phyloP scores from a whole-genome alignment of 2,329 filamentous ascomycete species.

The Aspergillus ochraceoroseus region DNA sequence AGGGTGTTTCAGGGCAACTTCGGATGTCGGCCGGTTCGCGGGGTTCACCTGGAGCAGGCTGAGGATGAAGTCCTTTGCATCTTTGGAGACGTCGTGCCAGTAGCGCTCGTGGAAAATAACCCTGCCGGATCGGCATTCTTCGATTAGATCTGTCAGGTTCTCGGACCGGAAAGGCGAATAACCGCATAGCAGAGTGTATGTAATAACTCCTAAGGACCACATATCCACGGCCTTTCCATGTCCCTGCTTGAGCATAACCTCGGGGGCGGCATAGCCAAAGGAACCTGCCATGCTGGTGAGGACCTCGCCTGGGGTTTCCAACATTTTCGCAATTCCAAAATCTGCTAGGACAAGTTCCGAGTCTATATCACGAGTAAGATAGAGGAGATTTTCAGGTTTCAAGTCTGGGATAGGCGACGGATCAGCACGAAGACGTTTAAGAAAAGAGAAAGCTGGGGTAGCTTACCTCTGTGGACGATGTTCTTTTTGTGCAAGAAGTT shows the following conservation, averaged over 20 bases:
- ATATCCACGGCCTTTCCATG: slow-evolving; percentile 98
- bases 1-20: slow-evolving; percentile 72
- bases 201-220: slow-evolving; percentile 99
- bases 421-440: background rate
- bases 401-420: slow-evolving; percentile 79
- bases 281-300: slow-evolving; percentile 98
- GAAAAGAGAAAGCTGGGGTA: background rate
- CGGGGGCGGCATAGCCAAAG: slow-evolving; percentile 94
- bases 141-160: slow-evolving; percentile 84
- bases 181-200: slow-evolving; percentile 94
- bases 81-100: slow-evolving; percentile 94
- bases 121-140: slow-evolving; percentile 78
- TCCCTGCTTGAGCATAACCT: slow-evolving; percentile 96
- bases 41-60: slow-evolving; percentile 73
- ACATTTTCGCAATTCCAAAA: slow-evolving; percentile 97
- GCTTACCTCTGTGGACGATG: slow-evolving; percentile 84
- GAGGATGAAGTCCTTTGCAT: slow-evolving; percentile 92
- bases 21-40: slow-evolving; percentile 69
- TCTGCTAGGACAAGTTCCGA: slow-evolving; percentile 91
- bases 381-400: slow-evolving; percentile 96
- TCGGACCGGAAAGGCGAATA: slow-evolving; percentile 98
- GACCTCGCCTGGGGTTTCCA: slow-evolving; percentile 83
- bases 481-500: slow-evolving; percentile 92
- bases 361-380: slow-evolving; percentile 69
- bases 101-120: slow-evolving; percentile 97